These are phyloP conservation scores for Fusarium kyushuense DNA, from an alignment of 2,329 filamentous ascomycete genomes.

Conservation along the genomic window DNA sequence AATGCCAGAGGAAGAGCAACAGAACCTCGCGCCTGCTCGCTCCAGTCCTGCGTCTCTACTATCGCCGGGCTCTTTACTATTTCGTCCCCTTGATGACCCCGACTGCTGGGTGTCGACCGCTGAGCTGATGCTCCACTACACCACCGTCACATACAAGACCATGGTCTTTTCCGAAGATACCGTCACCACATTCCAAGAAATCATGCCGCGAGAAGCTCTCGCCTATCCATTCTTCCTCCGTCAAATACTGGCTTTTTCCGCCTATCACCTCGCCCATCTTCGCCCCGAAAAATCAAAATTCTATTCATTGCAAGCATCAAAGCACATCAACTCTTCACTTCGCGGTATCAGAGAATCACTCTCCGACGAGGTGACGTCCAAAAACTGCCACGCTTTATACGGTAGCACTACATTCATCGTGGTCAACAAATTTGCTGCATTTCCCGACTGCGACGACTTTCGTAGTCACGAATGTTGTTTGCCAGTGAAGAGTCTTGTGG, in stretches of 20 bases:
- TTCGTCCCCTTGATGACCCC: constrained; percentile 3
- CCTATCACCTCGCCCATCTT: constrained; percentile 32
- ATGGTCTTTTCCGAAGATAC: constrained; percentile 26
- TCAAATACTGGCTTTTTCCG: constrained; percentile 34
- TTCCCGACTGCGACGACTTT: constrained; percentile 32
- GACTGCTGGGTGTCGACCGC: constrained; percentile 28
- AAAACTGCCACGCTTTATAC: constrained; percentile 35
- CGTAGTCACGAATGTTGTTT: constrained; percentile 3
- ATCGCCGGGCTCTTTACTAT: constrained; percentile 9
- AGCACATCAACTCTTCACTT: constrained; percentile 33
- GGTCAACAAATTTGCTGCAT: constrained; percentile 35
- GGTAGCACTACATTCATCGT: constrained; percentile 22
- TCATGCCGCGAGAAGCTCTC: constrained; percentile 30
- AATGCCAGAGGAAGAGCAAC: neutral
- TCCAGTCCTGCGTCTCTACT: constrained; percentile 21
- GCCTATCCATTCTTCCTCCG: constrained; percentile 34
- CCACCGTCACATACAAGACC: constrained; percentile 35
- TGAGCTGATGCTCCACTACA: constrained; percentile 40
- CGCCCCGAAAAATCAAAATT: constrained; percentile 19
- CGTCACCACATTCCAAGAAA: constrained; percentile 18
- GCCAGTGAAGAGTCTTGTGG: constrained; percentile 21
- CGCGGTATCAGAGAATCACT: constrained; percentile 30
- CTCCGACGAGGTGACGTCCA: neutral
- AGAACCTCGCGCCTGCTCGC: no score
- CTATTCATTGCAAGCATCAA: constrained; percentile 26